Base-by-base conservation (phyloP, 345 rosid species). In the Salix caprea region DNA sequence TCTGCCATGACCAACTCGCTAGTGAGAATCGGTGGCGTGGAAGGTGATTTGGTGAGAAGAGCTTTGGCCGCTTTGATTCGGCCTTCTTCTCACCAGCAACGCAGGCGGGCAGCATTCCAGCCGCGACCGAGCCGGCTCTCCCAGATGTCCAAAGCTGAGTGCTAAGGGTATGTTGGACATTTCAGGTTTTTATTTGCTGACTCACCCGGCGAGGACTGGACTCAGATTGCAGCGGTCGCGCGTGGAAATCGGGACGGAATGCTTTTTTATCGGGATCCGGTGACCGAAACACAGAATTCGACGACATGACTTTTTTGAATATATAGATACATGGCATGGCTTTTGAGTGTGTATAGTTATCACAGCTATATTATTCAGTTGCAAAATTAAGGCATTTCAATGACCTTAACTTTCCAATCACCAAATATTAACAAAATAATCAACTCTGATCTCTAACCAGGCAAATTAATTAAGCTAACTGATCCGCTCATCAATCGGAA, bases 1-100 rank as follows among this genome's bases (percentile, higher is more conserved):
- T 79, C 89, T n/a, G 98, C 91, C 28, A 88, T 94, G 91, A 78
- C 86, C 76, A 94, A 94, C 81, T 94, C 90, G 16, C 85, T 94
- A 42, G 93, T 86, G 56, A 86, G 89, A 79, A 88, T 92, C 23
- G 86, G 91, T 0, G 88, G 91, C 36, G 95, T 87, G 6, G 98
- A 92, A 50, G 91, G 95, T 0, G 94, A 90, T 52, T 37, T 89
- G 56, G 90, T 91, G 15, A 85, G 78, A 84, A 82, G 86, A 84
- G 89, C 88, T 12, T 70, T 92, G 72, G 69, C 87, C 8, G 83
- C 89, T 26, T 76, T 91, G 83, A 86, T 87, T 69, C 85, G 92
- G 16, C 90, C 92, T 1, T 85, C 91, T 39, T 78, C 90, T 24
- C 86, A 85, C 37, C 86, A 85, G 78, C 88, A 82, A 72, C 52